phyloP scores from a whole-genome alignment of 345 rosid genomes.

The Stellera chamaejasme region DNA sequence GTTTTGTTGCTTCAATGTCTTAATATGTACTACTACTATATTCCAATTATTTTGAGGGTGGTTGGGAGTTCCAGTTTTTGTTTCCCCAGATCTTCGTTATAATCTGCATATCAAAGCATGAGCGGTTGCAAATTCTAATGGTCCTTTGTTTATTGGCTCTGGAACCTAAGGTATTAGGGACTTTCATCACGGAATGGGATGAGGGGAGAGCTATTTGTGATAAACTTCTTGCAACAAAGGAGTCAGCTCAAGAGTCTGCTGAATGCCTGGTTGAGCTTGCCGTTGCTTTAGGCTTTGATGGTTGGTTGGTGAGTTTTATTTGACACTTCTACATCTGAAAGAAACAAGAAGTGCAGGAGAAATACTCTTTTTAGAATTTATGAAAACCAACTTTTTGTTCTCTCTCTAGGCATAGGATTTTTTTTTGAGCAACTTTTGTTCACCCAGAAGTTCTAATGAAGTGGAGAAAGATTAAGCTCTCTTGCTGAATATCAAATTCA shows the following conservation, averaged over 20 bases:
- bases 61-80: no score
- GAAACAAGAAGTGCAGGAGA: no score
- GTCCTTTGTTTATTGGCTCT: conserved; percentile 12
- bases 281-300: conserved; percentile 63
- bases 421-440: neutral
- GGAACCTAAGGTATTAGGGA: conserved; percentile 61
- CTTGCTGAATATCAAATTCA: no score
- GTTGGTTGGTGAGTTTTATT: conserved; percentile 66
- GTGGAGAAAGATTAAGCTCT: no score
- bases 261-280: conserved; percentile 70
- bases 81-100: neutral
- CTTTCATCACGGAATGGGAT: conserved; percentile 81
- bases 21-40: no score
- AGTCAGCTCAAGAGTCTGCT: conserved; percentile 62
- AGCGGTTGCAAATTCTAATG: neutral
- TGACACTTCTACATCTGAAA: neutral
- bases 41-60: no score
- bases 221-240: conserved; percentile 54
- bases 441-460: no score
- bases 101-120: neutral
- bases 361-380: no score
- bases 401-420: neutral
- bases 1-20: no score
- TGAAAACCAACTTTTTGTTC: no score
- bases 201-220: conserved; percentile 55